A percentile compares a stretch with the other conserved stretches of the same genome.
phyloP scores from a whole-genome alignment of 1,284 basidiomycete species.

The Moesziomyces globuligerus region DNA sequence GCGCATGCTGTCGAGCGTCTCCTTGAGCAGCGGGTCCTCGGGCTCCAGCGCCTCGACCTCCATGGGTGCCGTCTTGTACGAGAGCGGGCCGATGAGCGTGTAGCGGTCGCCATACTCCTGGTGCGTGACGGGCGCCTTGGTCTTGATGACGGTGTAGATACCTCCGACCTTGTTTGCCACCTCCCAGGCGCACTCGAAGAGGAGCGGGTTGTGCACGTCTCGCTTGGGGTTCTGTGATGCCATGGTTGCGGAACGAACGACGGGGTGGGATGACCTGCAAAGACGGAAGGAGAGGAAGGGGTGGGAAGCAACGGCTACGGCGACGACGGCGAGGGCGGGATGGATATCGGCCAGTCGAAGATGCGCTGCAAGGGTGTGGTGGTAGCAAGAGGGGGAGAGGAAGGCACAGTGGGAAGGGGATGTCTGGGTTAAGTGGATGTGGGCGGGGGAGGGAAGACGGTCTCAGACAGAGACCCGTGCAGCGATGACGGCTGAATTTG shows the following conservation, averaged over 20 bases:
- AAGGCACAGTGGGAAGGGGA: neutral
- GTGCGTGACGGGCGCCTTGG: slow-evolving; percentile 96
- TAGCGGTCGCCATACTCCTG: slow-evolving; percentile 76
- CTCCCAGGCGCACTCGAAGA: slow-evolving; percentile 65
- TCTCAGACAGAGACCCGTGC: too few species aligned
- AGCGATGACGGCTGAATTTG: too few species aligned
- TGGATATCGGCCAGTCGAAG: slow-evolving; percentile 2
- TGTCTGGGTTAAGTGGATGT: neutral
- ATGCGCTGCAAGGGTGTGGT: neutral
- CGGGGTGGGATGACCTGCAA: too few species aligned
- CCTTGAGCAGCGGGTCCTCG: slow-evolving; percentile 53
- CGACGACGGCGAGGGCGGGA: too few species aligned
- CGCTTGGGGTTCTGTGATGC: slow-evolving; percentile 35
- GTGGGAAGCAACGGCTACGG: neutral
- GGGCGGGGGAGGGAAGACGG: too few species aligned
- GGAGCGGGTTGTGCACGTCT: slow-evolving; percentile 61
- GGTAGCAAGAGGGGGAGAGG: neutral
- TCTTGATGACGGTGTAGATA: slow-evolving; percentile 99
- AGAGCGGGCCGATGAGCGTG: slow-evolving; percentile 90
- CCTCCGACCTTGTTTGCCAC: slow-evolving; percentile 78
- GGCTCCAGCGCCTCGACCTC: slow-evolving; percentile 95
- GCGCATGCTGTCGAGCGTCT: slow-evolving; percentile 61
- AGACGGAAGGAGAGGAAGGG: neutral
- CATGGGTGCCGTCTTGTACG: slow-evolving; percentile 97
- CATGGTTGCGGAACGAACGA: slow-evolving; percentile 6